Conservation (phyloP, 306 rosid genomes). For the Cercis canadensis region DNA sequence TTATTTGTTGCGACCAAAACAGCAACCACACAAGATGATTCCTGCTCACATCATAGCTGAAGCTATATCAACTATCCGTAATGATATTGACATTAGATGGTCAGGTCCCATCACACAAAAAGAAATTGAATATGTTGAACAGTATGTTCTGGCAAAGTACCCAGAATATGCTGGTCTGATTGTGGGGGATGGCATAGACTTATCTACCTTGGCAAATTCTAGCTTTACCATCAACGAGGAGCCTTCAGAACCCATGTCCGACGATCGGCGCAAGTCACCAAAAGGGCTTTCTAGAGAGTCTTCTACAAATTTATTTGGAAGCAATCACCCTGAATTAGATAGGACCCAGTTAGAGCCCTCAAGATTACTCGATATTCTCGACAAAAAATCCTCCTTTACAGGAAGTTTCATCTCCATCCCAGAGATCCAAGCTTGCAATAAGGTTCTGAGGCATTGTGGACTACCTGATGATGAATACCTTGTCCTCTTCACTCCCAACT, state of each 20-base stretch:
- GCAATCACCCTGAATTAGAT: constrained; percentile 76
- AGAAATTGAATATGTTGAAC: constrained; percentile 81
- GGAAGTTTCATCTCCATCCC: constrained; percentile 87
- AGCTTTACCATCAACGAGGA: constrained; percentile 70
- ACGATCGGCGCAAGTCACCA: constrained; percentile 69
- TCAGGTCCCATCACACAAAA: constrained; percentile 90
- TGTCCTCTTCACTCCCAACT: constrained; percentile 76
- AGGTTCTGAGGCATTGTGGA: constrained; percentile 80
- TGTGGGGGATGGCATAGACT: constrained; percentile 63
- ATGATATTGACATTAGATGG: constrained; percentile 85
- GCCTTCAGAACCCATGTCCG: constrained; percentile 50
- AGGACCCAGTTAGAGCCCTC: constrained; percentile 76
- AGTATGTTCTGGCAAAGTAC: constrained; percentile 82
- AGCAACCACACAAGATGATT: constrained; percentile 63
- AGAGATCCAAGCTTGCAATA: constrained; percentile 68
- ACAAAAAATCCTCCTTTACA: constrained; percentile 70
- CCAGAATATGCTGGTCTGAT: constrained; percentile 72
- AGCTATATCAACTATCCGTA: constrained; percentile 70
- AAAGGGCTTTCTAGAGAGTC: constrained; percentile 61
- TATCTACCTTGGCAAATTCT: constrained; percentile 16
- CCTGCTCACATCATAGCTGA: constrained; percentile 82
- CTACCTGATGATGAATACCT: constrained; percentile 73
- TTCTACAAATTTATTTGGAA: constrained; percentile 56
- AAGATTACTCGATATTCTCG: constrained; percentile 78
- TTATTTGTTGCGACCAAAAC: constrained; percentile 33